Evolutionary conservation across 306 rosid genomes (phyloP).

Genomic region (Gynostemma pentaphyllum): DNA sequence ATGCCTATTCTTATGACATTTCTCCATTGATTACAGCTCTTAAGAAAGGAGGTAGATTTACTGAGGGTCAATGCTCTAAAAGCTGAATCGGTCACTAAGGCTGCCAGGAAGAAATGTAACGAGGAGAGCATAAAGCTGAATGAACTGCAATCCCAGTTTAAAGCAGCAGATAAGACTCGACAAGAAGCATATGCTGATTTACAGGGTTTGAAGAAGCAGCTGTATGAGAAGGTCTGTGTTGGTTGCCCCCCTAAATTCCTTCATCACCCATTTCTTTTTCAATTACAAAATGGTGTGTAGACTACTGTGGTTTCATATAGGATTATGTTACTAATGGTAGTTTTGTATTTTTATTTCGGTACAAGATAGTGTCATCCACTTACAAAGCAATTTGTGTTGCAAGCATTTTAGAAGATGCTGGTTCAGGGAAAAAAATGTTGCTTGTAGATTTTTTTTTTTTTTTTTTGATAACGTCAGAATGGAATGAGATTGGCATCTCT

Average conservation of each 20-base stretch:
- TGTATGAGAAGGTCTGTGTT: constrained; percentile 48
- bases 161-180: constrained; percentile 57
- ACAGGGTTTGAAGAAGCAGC: constrained; percentile 44
- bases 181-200: constrained; percentile 60
- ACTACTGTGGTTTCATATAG: too few species aligned
- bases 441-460: background rate
- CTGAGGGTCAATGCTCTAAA: constrained; percentile 46
- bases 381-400: background rate
- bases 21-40: constrained; percentile 28
- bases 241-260: background rate
- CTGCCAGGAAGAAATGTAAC: constrained; percentile 41
- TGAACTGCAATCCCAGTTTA: constrained; percentile 31
- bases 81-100: constrained; percentile 41
- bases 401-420: background rate
- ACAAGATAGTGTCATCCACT: too few species aligned
- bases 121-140: constrained; percentile 31
- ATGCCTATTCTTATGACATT: background rate
- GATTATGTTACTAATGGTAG: background rate
- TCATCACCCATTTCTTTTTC: background rate
- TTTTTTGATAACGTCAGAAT: background rate
- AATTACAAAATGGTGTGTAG: background rate
- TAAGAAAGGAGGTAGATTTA: constrained; percentile 52
- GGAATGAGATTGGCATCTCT: background rate
- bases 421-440: background rate
- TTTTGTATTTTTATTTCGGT: background rate